These are phyloP conservation scores for Eucalyptus cloeziana DNA, from an alignment of 345 rosid species.

Conservation along the genomic window DNA sequence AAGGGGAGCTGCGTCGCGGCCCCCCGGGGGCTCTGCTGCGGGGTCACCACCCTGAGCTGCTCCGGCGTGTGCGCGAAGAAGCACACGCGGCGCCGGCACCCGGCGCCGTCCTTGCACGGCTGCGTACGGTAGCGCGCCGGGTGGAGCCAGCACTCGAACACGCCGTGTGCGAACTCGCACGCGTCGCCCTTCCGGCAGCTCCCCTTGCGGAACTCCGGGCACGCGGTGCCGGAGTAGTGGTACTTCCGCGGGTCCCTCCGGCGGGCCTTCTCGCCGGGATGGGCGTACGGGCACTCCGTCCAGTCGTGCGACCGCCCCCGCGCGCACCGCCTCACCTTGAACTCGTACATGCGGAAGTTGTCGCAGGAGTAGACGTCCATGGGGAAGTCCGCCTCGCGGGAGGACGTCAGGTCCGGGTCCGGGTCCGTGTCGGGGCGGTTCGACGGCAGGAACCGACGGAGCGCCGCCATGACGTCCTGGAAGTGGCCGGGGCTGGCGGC, in stretches of 20 bases:
- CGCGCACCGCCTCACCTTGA: conserved; percentile 2
- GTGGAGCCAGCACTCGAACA: conserved; percentile 97
- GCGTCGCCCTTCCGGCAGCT: conserved; percentile 4
- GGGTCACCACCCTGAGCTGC: conserved; percentile 47
- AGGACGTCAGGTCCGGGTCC: neutral
- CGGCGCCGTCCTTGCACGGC: conserved; percentile 80
- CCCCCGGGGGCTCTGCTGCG: conserved; percentile 40
- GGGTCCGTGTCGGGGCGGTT: neutral
- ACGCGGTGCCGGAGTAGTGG: conserved; percentile 6
- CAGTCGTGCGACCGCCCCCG: conserved; percentile 12
- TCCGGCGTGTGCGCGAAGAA: conserved; percentile 92
- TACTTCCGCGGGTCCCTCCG: conserved; percentile 7
- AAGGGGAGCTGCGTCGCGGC: conserved; percentile 14
- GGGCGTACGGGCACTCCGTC: conserved; percentile 11
- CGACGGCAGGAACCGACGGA: neutral
- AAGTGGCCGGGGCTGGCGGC: neutral
- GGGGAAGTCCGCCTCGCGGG: neutral
- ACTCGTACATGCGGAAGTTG: conserved; percentile 9
- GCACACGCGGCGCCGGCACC: conserved; percentile 67
- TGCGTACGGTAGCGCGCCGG: conserved; percentile 85
- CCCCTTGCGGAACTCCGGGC: conserved; percentile 12
- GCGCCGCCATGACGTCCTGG: neutral
- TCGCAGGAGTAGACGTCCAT: conserved; percentile 6
- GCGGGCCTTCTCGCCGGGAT: conserved; percentile 10
- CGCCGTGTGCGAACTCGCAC: conserved; percentile 32